Evolutionary conservation across 1,139 yeast species (phyloP).

Genomic region (Schwanniomyces etchellsii): DNA sequence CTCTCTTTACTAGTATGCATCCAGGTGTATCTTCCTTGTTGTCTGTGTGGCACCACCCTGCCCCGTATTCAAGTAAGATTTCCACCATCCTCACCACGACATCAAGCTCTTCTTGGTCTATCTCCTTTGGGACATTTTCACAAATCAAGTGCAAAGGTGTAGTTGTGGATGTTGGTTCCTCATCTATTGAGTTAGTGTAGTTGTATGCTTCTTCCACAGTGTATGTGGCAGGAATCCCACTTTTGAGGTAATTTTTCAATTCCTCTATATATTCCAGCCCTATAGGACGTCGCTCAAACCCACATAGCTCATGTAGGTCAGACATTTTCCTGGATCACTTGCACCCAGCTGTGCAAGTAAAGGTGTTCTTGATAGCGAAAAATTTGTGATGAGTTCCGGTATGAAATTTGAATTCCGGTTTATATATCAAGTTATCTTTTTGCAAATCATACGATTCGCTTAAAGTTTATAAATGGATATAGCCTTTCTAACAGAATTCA

Average conservation of each 20-base stretch:
- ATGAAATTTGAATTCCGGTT: constrained; percentile 1
- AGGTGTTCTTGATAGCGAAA: constrained; percentile 1
- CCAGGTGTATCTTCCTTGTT: constrained; percentile 71
- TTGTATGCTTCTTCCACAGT: constrained; percentile 72
- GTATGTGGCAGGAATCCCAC: constrained; percentile 77
- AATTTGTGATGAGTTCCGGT: constrained; percentile 4
- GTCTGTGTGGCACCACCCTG: constrained; percentile 82
- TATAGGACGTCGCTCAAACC: constrained; percentile 53
- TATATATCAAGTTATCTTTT: not conserved
- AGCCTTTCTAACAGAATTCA: no score
- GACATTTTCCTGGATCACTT: constrained; percentile 54
- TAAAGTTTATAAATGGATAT: not conserved
- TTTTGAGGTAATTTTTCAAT: constrained; percentile 41
- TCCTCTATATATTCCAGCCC: constrained; percentile 36
- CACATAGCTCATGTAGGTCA: constrained; percentile 65
- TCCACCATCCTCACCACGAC: constrained; percentile 55
- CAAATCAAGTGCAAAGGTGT: constrained; percentile 75
- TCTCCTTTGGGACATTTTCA: constrained; percentile 44
- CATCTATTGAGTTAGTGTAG: constrained; percentile 37
- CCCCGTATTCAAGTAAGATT: constrained; percentile 74
- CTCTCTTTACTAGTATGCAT: constrained; percentile 54
- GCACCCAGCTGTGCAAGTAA: no score
- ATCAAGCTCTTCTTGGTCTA: constrained; percentile 34
- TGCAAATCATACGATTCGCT: constrained; percentile 6
- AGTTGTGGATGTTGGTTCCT: constrained; percentile 43